A percentile compares a stretch with the other conserved stretches of the same genome.
phyloP scores from a whole-genome alignment of 305 asterid genomes.

The Rubia tinctorum region DNA sequence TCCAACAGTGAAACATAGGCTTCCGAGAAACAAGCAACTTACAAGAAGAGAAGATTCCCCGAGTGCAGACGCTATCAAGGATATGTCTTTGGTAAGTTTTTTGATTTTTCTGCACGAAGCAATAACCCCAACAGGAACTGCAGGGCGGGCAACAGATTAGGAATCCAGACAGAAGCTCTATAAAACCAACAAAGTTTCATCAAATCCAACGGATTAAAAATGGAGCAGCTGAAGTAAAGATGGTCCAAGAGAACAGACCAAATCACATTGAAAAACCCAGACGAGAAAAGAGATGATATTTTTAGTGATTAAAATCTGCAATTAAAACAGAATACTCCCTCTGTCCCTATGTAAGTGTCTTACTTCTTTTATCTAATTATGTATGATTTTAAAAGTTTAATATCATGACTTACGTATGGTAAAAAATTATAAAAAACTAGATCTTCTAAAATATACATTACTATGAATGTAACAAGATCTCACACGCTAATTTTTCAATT shows the following conservation, averaged over 20 bases:
- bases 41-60: conserved; percentile 80
- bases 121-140: conserved; percentile 90
- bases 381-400: too few species aligned
- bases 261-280: not conserved
- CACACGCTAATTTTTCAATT: too few species aligned
- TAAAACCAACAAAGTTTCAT: conserved; percentile 2
- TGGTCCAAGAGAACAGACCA: not conserved
- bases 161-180: not conserved
- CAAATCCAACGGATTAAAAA: not conserved
- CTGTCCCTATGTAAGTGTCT: too few species aligned
- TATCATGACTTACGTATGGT: too few species aligned
- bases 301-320: not conserved
- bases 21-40: too few species aligned
- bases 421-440: too few species aligned
- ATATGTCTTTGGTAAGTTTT: conserved; percentile 65
- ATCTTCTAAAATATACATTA: too few species aligned
- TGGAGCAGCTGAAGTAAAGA: not conserved
- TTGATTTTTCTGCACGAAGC: conserved; percentile 85
- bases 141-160: conserved; percentile 29
- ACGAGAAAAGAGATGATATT: not conserved
- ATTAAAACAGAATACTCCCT: not conserved
- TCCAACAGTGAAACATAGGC: conserved; percentile 1
- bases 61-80: conserved; percentile 71
- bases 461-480: too few species aligned
- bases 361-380: too few species aligned